These are phyloP conservation scores for Ganoderma lucidum DNA, from an alignment of 1,284 basidiomycete genomes.

Conservation along the genomic window DNA sequence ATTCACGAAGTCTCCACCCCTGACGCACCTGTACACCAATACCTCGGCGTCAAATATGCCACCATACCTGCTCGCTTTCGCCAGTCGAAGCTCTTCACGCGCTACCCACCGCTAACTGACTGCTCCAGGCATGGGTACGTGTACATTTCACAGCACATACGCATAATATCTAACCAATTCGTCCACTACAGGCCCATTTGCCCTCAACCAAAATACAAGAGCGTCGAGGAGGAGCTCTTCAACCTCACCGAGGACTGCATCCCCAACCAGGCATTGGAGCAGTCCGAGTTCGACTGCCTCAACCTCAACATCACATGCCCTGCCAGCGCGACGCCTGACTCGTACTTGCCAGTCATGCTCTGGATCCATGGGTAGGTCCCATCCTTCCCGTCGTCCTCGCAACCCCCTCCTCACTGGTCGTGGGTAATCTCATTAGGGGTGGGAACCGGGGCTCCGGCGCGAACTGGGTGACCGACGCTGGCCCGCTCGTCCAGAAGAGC, in stretches of 20 bases:
- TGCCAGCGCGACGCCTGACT: constrained; percentile 55
- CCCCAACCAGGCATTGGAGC: constrained; percentile 61
- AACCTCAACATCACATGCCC: constrained; percentile 82
- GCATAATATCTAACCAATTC: constrained; percentile 6
- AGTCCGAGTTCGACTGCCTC: constrained; percentile 79
- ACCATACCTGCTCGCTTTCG: constrained; percentile 76
- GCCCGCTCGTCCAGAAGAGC: constrained; percentile 71
- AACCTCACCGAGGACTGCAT: constrained; percentile 62
- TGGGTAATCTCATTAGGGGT: constrained; percentile 52
- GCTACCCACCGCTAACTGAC: constrained; percentile 64
- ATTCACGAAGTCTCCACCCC: constrained; percentile 65
- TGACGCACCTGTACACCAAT: constrained; percentile 69
- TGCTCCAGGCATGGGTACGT: constrained; percentile 70
- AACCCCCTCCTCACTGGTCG: constrained; percentile 14
- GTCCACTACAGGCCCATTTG: constrained; percentile 67
- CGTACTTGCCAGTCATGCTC: constrained; percentile 75
- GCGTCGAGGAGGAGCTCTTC: constrained; percentile 67
- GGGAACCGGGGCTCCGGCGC: constrained; percentile 76
- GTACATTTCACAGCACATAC: background rate
- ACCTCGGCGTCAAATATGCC: constrained; percentile 78
- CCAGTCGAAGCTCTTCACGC: constrained; percentile 65
- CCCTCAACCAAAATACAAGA: constrained; percentile 63
- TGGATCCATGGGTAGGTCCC: constrained; percentile 76
- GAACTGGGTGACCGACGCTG: constrained; percentile 78
- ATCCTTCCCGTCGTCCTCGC: constrained; percentile 17